Evolutionary conservation across 2,329 filamentous ascomycete species (phyloP), one percentile per base, ranked within the genome.

Genomic region (Cadophora luteo-olivacea): DNA sequence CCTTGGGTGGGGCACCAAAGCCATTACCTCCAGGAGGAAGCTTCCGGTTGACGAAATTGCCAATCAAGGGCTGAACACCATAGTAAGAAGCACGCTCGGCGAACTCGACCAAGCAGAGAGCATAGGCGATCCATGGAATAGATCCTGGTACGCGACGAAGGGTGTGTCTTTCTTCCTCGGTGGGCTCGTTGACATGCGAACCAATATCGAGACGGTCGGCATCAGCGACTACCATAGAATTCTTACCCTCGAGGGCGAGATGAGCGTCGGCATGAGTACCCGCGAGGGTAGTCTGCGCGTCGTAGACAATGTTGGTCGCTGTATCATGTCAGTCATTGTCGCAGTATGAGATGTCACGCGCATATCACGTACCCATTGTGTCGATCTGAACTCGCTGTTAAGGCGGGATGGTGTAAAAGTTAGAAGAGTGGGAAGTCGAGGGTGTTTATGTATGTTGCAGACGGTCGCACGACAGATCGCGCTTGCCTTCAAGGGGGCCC

Each of bases 61-160:
- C 82, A 76, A 89, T 88, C 8, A 74, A 78, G 0, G 83, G 84
- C 54, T 87, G 85, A 4, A 89, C 89, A 65, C 91, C 91, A 76
- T 93, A 93, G 85, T 92, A 94, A 16, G 89, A 91, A 80, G 92
- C 92, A 61, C 91, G 89, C 81, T 94, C 91, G 81, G 89, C 92
- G 67, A 92, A 81, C 80, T 94, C 91, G 68, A 91, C 87, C 70
- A 92, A 88, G 60, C 89, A 90, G 68, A 94, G 87, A 32, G 88
- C 89, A 80, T 88, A 93, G 68, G 90, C 86, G 65, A 84, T 81
- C 84, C 85, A 89, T 61, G 89, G 88, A 69, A 93, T 86, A 75
- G 84, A 84, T 33, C 87, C 89, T 14, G 88, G 86, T 25, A 91
- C 85, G 74, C 88, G 87, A 61, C 83, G 85, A n/a, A 91, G 84